These are phyloP conservation scores for Chalaropsis thielavioides DNA, from an alignment of 2,329 filamentous ascomycete species.

Conservation along the genomic window DNA sequence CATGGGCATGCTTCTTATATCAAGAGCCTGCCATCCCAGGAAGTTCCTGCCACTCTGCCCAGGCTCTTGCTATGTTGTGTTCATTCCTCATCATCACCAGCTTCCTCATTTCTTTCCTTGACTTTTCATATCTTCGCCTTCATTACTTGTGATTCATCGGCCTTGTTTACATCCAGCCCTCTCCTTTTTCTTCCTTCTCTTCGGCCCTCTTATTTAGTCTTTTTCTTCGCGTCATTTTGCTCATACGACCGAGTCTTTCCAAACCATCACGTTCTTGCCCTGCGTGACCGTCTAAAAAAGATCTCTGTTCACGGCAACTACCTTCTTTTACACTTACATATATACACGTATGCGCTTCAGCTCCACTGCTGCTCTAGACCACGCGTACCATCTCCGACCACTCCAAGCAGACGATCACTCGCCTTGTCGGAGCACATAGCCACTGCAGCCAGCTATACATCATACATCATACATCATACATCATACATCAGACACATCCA, in stretches of 20 bases:
- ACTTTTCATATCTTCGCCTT: background rate
- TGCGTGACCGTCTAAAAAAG: too few relatives aligned
- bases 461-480: background rate
- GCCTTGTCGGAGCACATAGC: background rate
- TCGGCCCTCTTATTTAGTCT: background rate
- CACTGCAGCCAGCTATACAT: background rate
- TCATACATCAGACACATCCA: background rate
- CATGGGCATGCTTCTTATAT: slow-evolving; percentile 5
- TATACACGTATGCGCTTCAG: background rate
- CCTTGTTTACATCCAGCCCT: background rate
- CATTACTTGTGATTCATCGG: background rate
- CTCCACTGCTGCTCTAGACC: background rate
- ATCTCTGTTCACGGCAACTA: background rate
- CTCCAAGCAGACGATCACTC: background rate
- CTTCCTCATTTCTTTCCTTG: slow-evolving; percentile 3
- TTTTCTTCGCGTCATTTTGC: background rate
- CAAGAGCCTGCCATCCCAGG: slow-evolving; percentile 3
- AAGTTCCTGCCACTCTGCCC: slow-evolving; percentile 2
- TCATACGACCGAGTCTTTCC: background rate
- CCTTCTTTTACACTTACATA: background rate
- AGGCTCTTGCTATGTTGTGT: background rate
- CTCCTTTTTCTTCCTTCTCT: background rate
- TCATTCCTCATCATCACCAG: background rate
- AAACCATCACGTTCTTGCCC: background rate
- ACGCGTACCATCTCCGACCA: background rate